Evolutionary conservation across 2,329 filamentous ascomycete genomes (phyloP).

Genomic region (Ascomycota sp.): DNA sequence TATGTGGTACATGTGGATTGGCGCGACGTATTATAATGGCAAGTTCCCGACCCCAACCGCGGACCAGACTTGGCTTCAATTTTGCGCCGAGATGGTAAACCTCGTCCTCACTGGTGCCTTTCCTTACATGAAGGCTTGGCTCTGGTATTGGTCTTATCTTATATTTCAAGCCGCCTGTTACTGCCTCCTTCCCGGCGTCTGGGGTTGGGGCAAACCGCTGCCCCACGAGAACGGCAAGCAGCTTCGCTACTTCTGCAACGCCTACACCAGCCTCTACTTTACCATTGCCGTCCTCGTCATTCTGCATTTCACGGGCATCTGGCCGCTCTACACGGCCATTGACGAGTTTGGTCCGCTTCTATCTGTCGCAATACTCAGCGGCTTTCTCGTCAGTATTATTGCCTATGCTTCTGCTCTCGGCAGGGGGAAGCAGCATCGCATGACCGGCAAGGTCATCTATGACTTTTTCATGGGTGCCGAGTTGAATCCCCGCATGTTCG

Average conservation of each 20-base stretch:
- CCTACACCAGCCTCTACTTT: slow-evolving; percentile 64
- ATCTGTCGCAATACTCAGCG: slow-evolving; percentile 78
- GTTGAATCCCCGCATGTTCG: slow-evolving; percentile 65
- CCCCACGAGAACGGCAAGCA: slow-evolving; percentile 64
- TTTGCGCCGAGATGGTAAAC: slow-evolving; percentile 44
- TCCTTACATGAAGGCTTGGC: slow-evolving; percentile 63
- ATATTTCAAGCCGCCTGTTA: slow-evolving; percentile 68
- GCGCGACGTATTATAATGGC: slow-evolving; percentile 77
- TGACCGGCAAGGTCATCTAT: slow-evolving; percentile 71
- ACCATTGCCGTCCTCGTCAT: slow-evolving; percentile 49
- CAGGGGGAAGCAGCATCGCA: slow-evolving; percentile 70
- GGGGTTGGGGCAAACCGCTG: slow-evolving; percentile 69
- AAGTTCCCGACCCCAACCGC: slow-evolving; percentile 45
- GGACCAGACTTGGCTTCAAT: slow-evolving; percentile 47
- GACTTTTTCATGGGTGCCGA: slow-evolving; percentile 86
- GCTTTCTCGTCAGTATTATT: slow-evolving; percentile 59
- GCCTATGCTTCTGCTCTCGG: slow-evolving; percentile 69
- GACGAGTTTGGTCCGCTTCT: slow-evolving; percentile 89
- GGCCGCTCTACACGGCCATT: slow-evolving; percentile 75
- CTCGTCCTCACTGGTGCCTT: slow-evolving; percentile 69
- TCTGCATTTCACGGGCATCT: slow-evolving; percentile 64
- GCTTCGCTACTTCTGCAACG: slow-evolving; percentile 86
- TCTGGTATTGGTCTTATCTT: slow-evolving; percentile 87
- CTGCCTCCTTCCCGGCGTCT: slow-evolving; percentile 67
- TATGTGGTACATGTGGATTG: slow-evolving; percentile 99